Evolutionary conservation across 371 early-diverging fungal species (phyloP).

Genomic region (Mycotypha africana): DNA sequence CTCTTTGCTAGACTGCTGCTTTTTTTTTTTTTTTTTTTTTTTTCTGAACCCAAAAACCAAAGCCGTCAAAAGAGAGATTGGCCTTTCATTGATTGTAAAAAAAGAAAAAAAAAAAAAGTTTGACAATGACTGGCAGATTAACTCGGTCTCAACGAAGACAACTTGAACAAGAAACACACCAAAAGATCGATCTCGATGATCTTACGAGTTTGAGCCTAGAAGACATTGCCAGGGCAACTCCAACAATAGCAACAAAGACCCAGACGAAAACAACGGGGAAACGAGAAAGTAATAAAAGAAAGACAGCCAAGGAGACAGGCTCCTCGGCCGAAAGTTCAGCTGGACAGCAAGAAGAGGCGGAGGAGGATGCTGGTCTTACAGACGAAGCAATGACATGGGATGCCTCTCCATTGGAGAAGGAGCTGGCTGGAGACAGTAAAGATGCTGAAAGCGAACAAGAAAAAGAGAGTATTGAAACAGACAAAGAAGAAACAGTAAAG

Average conservation of each 20-base stretch:
- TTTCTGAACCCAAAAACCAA: too few relatives aligned
- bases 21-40: background rate
- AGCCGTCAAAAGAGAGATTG: too few relatives aligned
- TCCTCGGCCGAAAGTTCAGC: too few relatives aligned
- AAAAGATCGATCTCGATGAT: slow-evolving; percentile 11
- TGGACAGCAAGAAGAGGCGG: too few relatives aligned
- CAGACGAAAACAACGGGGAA: too few relatives aligned
- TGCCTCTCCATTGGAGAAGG: too few relatives aligned
- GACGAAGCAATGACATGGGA: background rate
- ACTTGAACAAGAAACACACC: slow-evolving; percentile 9
- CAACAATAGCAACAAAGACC: too few relatives aligned
- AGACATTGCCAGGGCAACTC: too few relatives aligned
- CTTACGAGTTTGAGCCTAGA: too few relatives aligned
- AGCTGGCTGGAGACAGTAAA: background rate
- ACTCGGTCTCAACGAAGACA: slow-evolving; percentile 16
- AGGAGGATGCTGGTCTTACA: background rate
- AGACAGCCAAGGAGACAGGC: too few relatives aligned
- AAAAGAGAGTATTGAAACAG: background rate
- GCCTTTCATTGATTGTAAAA: background rate
- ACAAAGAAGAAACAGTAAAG: background rate
- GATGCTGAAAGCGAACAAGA: background rate
- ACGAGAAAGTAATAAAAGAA: too few relatives aligned
- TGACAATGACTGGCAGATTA: slow-evolving; percentile 14
- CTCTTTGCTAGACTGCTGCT: background rate
- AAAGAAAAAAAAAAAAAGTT: background rate